A percentile compares a stretch with the other conserved stretches of the same genome.
Evolutionary conservation across 352 stramenopile species (phyloP).

Genomic region (Detonula confervacea): DNA sequence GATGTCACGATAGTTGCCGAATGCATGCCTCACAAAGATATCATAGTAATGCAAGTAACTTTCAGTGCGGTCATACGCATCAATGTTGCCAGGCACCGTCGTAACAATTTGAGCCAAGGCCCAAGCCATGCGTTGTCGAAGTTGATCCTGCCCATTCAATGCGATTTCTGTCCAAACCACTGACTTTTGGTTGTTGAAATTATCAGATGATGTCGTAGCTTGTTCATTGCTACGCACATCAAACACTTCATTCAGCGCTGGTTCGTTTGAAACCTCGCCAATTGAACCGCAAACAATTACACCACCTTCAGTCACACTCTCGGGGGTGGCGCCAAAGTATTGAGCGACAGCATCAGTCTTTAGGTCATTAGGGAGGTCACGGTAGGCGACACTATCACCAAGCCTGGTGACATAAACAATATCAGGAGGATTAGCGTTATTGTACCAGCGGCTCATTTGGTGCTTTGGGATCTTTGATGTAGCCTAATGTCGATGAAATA

Average conservation of each 20-base stretch:
- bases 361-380: constrained; percentile 40
- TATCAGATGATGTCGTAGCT: background rate
- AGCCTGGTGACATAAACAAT: constrained; percentile 42
- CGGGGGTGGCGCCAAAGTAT: constrained; percentile 42
- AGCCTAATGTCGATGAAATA: background rate
- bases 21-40: constrained; percentile 80
- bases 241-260: constrained; percentile 31
- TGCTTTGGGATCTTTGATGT: constrained; percentile 61
- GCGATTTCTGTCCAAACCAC: constrained; percentile 50
- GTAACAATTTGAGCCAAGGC: constrained; percentile 65
- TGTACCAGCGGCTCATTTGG: constrained; percentile 54
- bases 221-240: constrained; percentile 36
- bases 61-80: constrained; percentile 45
- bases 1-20: constrained; percentile 79
- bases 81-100: constrained; percentile 46
- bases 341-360: constrained; percentile 49
- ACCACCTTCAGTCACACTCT: constrained; percentile 23
- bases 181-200: constrained; percentile 47
- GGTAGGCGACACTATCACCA: constrained; percentile 43
- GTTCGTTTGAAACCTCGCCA: constrained; percentile 47
- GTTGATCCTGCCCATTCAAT: background rate
- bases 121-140: constrained; percentile 55
- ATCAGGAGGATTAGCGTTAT: constrained; percentile 12
- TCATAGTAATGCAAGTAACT: constrained; percentile 75
- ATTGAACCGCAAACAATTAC: constrained; percentile 60